Base-by-base conservation (phyloP, 2,329 filamentous ascomycete genomes). In the Colletotrichum truncatum region DNA sequence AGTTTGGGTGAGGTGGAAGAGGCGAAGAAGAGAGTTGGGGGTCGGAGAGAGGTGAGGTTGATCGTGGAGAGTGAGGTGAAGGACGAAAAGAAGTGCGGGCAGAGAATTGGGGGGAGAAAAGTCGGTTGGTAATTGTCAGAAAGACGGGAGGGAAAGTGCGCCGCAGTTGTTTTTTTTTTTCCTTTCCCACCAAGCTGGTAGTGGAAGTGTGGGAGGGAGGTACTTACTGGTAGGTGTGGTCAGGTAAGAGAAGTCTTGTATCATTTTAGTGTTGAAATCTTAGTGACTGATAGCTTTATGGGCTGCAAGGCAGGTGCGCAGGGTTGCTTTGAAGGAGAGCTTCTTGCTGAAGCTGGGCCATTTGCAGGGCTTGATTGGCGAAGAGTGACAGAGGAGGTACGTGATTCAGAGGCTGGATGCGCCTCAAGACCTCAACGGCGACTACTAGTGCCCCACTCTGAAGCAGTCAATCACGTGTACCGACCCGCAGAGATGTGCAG, bases 61-160 rank as follows among this genome's bases (percentile, higher is more conserved):
- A 63, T 64, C 60, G 57, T 61, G 71, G 72, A 69, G 68, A 70
- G 68, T 68, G 70, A 64, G 67, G 63, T 57, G 61, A 63, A 66
- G 63, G 55, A 64, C 46, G 63, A 60, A 67, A 60, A 60, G 64
- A 70, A 67, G 64, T 59, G 57, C 58, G 52, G 63, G 70, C 73
- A 72, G 73, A 72, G 70, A 73, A 70, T 70, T 72, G 75, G 72
- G 66, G 60, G 59, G 46, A 58, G 54, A 62, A 64, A 67, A 70
- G 59, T 61, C 58, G 53, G 63, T 64, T 52, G 70, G 68, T 70
- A 68, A 73, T 57, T 60, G 67, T 66, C 62, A 67, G 70, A 68
- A n/a, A n/a, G n/a, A 62, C 67, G 69, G 71, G 60, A 72, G 60
- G 66, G 63, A 68, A 67, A 67, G 57, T 63, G 64, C 58, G 58